Percentiles rank a stretch among this genome's conserved stretches.
phyloP scores from a whole-genome alignment of 352 stramenopile genomes.

The Pythium biforme region DNA sequence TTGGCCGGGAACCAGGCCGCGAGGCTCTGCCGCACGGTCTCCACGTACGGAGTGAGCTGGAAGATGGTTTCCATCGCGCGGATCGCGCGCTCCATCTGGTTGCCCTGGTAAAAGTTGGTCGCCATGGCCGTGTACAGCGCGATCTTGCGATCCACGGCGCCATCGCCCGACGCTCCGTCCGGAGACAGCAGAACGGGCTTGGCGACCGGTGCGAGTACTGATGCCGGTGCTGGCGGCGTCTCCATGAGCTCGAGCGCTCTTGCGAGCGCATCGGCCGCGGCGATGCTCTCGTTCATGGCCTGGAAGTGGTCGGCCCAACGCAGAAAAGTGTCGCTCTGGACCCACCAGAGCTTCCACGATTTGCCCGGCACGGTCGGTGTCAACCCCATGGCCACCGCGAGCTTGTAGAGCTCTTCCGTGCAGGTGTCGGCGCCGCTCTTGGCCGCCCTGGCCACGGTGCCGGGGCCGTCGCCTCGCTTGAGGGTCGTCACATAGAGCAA shows the following conservation, averaged over 20 bases:
- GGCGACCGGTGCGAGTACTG: not conserved
- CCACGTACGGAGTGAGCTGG: slow-evolving; percentile 49
- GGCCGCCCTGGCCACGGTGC: slow-evolving; percentile 19
- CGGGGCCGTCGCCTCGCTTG: slow-evolving; percentile 3
- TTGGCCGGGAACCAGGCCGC: slow-evolving; percentile 64
- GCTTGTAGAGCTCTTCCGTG: slow-evolving; percentile 52
- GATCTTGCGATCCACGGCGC: slow-evolving; percentile 25
- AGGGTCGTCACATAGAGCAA: slow-evolving; percentile 34
- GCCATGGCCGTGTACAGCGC: slow-evolving; percentile 56
- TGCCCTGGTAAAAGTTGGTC: slow-evolving; percentile 65
- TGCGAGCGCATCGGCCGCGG: slow-evolving; percentile 49
- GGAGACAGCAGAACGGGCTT: too few relatives aligned
- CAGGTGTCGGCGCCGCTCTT: slow-evolving; percentile 37
- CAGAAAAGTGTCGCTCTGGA: slow-evolving; percentile 43
- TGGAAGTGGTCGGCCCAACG: slow-evolving; percentile 52
- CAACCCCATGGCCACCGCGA: slow-evolving; percentile 7
- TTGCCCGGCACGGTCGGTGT: slow-evolving; percentile 14
- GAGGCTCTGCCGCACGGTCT: slow-evolving; percentile 54
- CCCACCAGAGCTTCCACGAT: slow-evolving; percentile 41
- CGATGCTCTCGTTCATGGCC: slow-evolving; percentile 39
- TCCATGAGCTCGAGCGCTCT: slow-evolving; percentile 54
- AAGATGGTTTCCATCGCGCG: slow-evolving; percentile 68
- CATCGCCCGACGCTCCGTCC: not conserved
- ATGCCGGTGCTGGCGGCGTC: not conserved
- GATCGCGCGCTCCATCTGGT: slow-evolving; percentile 78